Evolutionary conservation across 2,329 filamentous ascomycete species (phyloP).

Genomic region (Albophoma yamanashiensis): DNA sequence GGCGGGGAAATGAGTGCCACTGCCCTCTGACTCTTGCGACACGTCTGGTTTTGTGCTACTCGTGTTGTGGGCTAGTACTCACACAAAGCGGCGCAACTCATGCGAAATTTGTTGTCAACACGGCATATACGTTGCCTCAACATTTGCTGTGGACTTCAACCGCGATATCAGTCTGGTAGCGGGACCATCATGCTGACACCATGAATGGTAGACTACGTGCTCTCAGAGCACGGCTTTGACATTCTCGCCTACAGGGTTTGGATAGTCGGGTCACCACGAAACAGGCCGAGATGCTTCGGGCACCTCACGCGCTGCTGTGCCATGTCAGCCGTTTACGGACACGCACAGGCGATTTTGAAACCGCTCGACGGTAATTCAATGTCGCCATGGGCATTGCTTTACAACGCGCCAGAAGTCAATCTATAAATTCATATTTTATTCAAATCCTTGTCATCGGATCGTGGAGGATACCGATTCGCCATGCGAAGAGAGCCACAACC

Average conservation of each 20-base stretch:
- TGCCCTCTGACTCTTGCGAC: background rate
- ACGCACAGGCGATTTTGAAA: background rate
- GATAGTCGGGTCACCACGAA: background rate
- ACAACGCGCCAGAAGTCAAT: background rate
- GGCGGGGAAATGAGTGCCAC: constrained; percentile 7
- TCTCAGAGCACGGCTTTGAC: background rate
- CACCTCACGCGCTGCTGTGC: background rate
- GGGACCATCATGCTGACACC: background rate
- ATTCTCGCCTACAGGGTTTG: background rate
- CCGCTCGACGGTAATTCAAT: background rate
- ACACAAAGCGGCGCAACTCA: background rate
- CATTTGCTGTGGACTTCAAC: background rate
- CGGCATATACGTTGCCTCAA: background rate
- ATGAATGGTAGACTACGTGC: background rate
- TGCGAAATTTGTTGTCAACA: background rate
- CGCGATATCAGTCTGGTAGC: background rate
- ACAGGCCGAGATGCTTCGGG: background rate
- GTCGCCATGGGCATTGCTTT: background rate
- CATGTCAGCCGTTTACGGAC: background rate
- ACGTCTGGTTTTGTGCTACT: background rate
- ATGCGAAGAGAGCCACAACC: constrained; percentile 19
- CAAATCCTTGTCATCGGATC: constrained; percentile 21
- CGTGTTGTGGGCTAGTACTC: background rate
- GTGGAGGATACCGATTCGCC: constrained; percentile 30
- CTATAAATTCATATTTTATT: constrained; percentile 9